Percentiles rank a stretch among this genome's conserved stretches.
phyloP scores from a whole-genome alignment of 441 rosid genomes.

The Monsonia emarginata region DNA sequence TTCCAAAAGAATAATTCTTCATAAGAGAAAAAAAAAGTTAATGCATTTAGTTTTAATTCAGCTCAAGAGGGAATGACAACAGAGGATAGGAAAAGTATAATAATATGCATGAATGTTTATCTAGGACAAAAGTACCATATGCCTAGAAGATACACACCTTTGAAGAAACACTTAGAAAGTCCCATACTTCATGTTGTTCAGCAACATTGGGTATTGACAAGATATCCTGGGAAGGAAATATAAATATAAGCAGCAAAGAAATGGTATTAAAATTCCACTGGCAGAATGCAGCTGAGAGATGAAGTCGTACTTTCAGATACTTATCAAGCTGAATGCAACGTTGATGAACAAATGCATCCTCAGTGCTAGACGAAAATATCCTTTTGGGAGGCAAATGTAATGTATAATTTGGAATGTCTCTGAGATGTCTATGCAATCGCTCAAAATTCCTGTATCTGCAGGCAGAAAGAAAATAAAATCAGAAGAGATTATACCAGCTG shows the following conservation, averaged over 20 bases:
- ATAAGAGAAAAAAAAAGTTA: conserved; percentile 14
- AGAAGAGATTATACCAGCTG: background rate
- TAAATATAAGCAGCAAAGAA: conserved; percentile 15
- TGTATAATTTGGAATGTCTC: conserved; percentile 89
- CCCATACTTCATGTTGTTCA: conserved; percentile 99
- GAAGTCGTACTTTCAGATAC: conserved; percentile 59
- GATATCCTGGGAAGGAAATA: conserved; percentile 56
- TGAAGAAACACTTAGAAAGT: conserved; percentile 76
- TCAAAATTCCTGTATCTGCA: conserved; percentile 94
- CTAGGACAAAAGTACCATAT: background rate
- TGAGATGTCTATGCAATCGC: conserved; percentile 78
- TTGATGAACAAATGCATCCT: conserved; percentile 92
- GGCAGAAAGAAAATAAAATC: conserved; percentile 8
- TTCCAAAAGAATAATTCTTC: conserved; percentile 91
- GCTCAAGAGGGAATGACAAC: background rate
- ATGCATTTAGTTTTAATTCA: conserved; percentile 17
- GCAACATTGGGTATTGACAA: conserved; percentile 92
- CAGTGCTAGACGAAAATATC: conserved; percentile 96
- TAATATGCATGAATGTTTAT: background rate
- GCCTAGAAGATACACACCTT: conserved; percentile 43
- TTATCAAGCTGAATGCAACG: conserved; percentile 95
- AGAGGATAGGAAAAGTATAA: background rate
- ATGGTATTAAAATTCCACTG: conserved; percentile 3
- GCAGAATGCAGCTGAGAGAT: conserved; percentile 12
- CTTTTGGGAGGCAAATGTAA: conserved; percentile 95